phyloP scores from a whole-genome alignment of 768 basidiomycete species.

The Tricholoma furcatifolium region DNA sequence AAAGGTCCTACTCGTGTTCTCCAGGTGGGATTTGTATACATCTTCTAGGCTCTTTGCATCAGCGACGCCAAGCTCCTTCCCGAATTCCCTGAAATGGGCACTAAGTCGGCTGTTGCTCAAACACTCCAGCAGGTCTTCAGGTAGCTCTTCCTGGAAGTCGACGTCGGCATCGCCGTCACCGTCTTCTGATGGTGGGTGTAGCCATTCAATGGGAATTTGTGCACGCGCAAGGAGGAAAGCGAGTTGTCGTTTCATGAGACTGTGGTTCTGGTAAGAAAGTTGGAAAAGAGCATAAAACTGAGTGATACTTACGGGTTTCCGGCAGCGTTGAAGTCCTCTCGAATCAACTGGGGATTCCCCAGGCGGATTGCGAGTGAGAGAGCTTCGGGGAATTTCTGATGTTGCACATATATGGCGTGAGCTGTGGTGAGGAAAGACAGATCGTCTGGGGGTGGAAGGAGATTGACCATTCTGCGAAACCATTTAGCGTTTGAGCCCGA shows the following conservation, averaged over 20 bases:
- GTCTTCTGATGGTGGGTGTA: conserved; percentile 57
- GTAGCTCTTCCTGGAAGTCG: conserved; percentile 60
- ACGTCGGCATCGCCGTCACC: conserved; percentile 54
- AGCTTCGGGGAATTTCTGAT: conserved; percentile 89
- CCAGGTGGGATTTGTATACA: conserved; percentile 95
- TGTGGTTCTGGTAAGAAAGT: conserved; percentile 24
- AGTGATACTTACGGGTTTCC: conserved; percentile 70
- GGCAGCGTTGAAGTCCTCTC: conserved; percentile 86
- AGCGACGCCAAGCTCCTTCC: conserved; percentile 87
- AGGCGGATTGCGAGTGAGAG: conserved; percentile 83
- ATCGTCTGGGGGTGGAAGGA: conserved; percentile 93
- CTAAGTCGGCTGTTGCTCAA: conserved; percentile 86
- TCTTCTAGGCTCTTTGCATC: conserved; percentile 94
- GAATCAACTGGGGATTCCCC: conserved; percentile 75
- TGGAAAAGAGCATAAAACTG: not conserved
- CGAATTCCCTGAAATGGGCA: conserved; percentile 83
- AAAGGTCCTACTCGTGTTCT: conserved; percentile 67
- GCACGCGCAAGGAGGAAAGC: conserved; percentile 93
- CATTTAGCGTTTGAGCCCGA: not conserved
- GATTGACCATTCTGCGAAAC: conserved; percentile 69
- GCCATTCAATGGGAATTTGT: conserved; percentile 88
- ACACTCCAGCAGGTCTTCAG: conserved; percentile 82
- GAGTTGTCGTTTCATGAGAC: conserved; percentile 91
- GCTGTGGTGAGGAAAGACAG: conserved; percentile 84
- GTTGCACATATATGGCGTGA: conserved; percentile 84